Base-by-base conservation (phyloP, 371 early-diverging fungal species). In the Lichtheimia hyalospora region DNA sequence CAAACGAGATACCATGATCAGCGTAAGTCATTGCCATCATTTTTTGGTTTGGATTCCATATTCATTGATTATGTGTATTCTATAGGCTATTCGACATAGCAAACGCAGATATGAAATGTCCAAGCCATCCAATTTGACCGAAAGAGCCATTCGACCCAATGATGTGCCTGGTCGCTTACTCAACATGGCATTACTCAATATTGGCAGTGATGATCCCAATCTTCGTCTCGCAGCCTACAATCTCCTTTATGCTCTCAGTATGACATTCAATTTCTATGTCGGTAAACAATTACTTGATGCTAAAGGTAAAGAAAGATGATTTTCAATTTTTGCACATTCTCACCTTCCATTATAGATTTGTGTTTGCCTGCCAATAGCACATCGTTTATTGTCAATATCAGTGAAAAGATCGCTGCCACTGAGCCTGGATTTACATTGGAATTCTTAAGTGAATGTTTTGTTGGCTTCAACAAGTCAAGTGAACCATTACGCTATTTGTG, bases 81-180 rank as follows among this genome's bases (percentile, higher is more conserved):
- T 41, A 16, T 50, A 87, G 73, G 86, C 88, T 4, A 82, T 96
- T 39, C 84, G 89, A 39, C 85, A 84, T 57, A 87, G 90, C 10
- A 88, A 88, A 43, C 79, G 90, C 43, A 74, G 92, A 40, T 85
- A 84, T 64, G 83, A 89, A 49, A 73, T 84, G 62, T 79, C 90
- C 20, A 85, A 84, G 46, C 91, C 91, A 1, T 71, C 82, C 3
- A 84, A 80, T 25, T 70, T 88, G 24, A 75, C 82, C 0, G 88
- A 91, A 53, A 83, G 93, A 51, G 83, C 77, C 5, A 89, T 96
- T 57, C 82, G 91, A 34, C 95, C 96, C 3, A 84, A 85, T n/a
- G 96, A 96, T 78, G 94, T 95, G 2, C 94, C 96, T 0, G 97
- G 96, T 14, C 89, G 93, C 39, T 64, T 97, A 41, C 81, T 97